Base-by-base conservation (phyloP, 352 stramenopile genomes). In the Globisporangium orthogonon region DNA sequence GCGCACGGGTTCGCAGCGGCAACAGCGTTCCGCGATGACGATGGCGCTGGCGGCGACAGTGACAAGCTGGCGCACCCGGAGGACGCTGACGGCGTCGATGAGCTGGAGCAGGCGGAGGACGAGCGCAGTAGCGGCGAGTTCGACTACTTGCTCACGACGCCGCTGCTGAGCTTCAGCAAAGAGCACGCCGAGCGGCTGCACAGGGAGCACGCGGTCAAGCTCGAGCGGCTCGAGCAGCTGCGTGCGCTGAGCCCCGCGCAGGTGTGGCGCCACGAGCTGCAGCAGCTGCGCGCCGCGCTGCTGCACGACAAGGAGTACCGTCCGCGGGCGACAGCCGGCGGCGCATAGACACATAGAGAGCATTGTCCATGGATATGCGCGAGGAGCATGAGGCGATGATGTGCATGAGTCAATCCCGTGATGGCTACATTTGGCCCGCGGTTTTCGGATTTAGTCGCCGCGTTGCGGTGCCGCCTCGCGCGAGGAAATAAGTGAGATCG, bases 121-220 rank as follows among this genome's bases (percentile, higher is more conserved):
- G 76, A 82, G 18, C 37, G 10, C 61, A 23, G 54, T 50, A 58
- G 51, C 52, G 57, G 54, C 15, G 74, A 97, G 11, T 99, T 97
- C 55, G 96, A 99, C 66, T 99, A 99, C 67, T 78, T 99, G 50
- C 83, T 99, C 31, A 97, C 91, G 55, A 99, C 98, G 80, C 98
- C 98, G 60, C 86, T 99, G 56, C 97, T 98, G 91, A 97, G 81
- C 62, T 95, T 99, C 50, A 99, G 97, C 4, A 90, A 95, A 52
- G 97, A 99, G 71, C 90, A 96, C 60, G 83, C 92, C 4, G 80
- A 97, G 45, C 81, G 96, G 43, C 74, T 99, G 45, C 78, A 95
- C 59, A 81, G 73, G 43, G 83, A 99, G 67, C 87, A 97, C 52
- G 78, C 87, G 56, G 76, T 75, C 35, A 98, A 98, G 78, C 78